These are phyloP conservation scores for Phaseolus coccineus DNA, from an alignment of 331 rosid species.

Conservation along the genomic window DNA sequence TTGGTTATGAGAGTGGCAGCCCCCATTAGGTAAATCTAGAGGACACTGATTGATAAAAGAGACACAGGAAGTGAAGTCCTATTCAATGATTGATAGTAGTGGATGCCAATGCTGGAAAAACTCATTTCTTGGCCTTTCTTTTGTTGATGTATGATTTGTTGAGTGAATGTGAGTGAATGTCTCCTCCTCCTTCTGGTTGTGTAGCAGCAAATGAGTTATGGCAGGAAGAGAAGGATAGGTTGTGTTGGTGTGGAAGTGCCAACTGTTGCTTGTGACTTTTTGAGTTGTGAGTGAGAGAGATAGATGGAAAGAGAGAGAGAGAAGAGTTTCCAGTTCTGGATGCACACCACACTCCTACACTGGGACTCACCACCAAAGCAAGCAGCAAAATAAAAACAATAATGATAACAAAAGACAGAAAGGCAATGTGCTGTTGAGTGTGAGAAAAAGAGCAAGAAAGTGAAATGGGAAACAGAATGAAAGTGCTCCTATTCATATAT, in stretches of 20 bases:
- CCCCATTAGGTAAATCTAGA: slow-evolving; percentile 58
- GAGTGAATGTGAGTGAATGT: slow-evolving; percentile 39
- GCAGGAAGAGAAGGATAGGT: slow-evolving; percentile 14
- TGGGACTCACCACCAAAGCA: slow-evolving; percentile 45
- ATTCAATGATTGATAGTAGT: slow-evolving; percentile 33
- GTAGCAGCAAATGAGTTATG: slow-evolving; percentile 31
- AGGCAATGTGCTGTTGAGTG: slow-evolving; percentile 42
- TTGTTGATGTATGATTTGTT: neutral
- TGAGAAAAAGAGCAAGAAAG: slow-evolving; percentile 37
- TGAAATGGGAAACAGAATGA: slow-evolving; percentile 49
- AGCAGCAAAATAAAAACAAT: slow-evolving; percentile 34
- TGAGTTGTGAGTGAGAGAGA: slow-evolving; percentile 36
- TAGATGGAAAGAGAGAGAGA: neutral
- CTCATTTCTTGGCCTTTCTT: slow-evolving; percentile 8
- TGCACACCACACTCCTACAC: slow-evolving; percentile 15
- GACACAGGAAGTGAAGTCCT: slow-evolving; percentile 36
- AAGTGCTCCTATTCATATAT: slow-evolving; percentile 29
- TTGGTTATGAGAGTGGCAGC: slow-evolving; percentile 5
- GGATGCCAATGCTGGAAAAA: slow-evolving; percentile 13
- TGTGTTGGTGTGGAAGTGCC: slow-evolving; percentile 21
- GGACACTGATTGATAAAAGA: slow-evolving; percentile 37
- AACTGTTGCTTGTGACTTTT: slow-evolving; percentile 35
- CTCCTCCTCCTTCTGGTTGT: neutral
- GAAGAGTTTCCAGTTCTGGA: slow-evolving; percentile 42
- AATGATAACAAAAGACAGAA: slow-evolving; percentile 52